Evolutionary conservation across 1,284 basidiomycete genomes (phyloP).

Genomic region (Ceratobasidium sp.): DNA sequence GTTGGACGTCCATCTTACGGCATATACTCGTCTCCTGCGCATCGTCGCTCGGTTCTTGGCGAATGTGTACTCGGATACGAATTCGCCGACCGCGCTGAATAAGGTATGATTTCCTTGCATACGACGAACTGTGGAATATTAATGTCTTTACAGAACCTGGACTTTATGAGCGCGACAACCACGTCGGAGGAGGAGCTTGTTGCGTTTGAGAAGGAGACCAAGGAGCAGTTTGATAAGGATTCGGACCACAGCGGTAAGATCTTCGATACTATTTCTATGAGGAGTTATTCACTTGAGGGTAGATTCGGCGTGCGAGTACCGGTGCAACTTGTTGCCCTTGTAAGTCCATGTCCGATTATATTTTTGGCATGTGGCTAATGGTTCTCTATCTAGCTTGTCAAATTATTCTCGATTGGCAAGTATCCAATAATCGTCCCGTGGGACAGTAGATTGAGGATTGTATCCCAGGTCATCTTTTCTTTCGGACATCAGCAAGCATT

Average conservation of each 20-base stretch:
- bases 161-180: constrained; percentile 75
- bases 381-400: constrained; percentile 66
- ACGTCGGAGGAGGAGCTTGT: constrained; percentile 72
- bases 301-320: constrained; percentile 75
- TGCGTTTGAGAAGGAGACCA: constrained; percentile 75
- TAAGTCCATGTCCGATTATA: constrained; percentile 60
- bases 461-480: constrained; percentile 74
- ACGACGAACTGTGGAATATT: neutral
- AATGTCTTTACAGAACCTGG: constrained; percentile 64
- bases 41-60: constrained; percentile 82
- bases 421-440: neutral
- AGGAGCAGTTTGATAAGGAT: constrained; percentile 67
- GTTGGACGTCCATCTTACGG: constrained; percentile 77
- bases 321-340: constrained; percentile 81
- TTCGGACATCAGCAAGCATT: constrained; percentile 88
- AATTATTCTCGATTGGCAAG: constrained; percentile 78
- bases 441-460: neutral
- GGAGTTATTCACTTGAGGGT: neutral
- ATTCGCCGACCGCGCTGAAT: constrained; percentile 77
- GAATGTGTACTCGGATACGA: constrained; percentile 80
- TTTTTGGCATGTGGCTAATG: constrained; percentile 49
- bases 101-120: constrained; percentile 62
- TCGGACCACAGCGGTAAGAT: constrained; percentile 68
- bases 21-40: constrained; percentile 75
- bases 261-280: neutral